Base-by-base conservation (phyloP, 2,329 filamentous ascomycete species). In the Mycosphaerella arachidis region DNA sequence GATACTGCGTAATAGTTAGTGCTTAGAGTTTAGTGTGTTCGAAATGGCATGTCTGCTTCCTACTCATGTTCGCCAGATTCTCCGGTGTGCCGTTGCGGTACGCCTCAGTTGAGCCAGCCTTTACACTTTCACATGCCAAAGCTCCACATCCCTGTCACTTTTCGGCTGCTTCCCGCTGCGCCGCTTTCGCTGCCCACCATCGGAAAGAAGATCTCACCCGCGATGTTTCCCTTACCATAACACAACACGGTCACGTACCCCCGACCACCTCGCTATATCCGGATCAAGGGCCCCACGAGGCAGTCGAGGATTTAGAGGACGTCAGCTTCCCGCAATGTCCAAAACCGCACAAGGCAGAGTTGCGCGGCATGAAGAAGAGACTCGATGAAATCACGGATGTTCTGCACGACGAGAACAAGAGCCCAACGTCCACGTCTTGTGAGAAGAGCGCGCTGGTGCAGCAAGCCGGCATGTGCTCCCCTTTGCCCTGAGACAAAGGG, bases 1-100 rank as follows among this genome's bases (percentile, higher is more conserved):
- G 45, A 29, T 53, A 57, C 33, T 57, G 46, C 33, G 56, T 57
- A 57, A 53, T 57, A 43, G 8, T 33, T 51, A 57, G 55, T 53
- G 56, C 37, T 50, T 57, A 57, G 27, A 30, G 53, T 55, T 48
- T 55, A 55, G 40, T 55, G 53, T 55, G 6, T 52, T 52, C 20
- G 40, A n/a, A 43, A 18, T 43, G 40, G n/a, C 3, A 43, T 18
- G 40, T 43, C 1, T 43, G 40, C 40, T 43, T 43, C 3, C 16
- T 43, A 43, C 40, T 1, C 18, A 13, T 43, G 13, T 43, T 43
- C 40, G 5, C n/a, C 40, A n/a, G 5, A 7, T 43, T n/a, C 13
- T n/a, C 7, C 40, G 18, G 40, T 43, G 12, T 43, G 40, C n/a
- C 12, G 16, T 37, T 3, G 7, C 16, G 40, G 40, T 16, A n/a